Evolutionary conservation across 768 basidiomycete genomes (phyloP), one percentile per base, ranked within the genome.

Genomic region (Cyclocybe aegerita): DNA sequence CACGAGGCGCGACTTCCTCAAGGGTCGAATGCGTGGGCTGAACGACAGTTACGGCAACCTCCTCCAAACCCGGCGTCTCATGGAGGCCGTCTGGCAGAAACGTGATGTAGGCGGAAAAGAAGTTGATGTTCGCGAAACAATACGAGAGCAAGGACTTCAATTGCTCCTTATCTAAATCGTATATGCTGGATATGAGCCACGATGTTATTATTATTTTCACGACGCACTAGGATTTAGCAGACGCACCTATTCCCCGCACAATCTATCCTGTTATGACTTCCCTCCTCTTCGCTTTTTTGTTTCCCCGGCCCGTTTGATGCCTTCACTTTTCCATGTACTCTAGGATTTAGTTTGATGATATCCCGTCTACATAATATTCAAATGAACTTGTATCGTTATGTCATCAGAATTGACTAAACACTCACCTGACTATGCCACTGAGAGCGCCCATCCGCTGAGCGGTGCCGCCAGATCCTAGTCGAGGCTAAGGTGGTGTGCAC

Each of bases 61-160:
- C 39, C 71, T 77, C 56, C 81, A 83, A 53, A 76, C 78, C 11
- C 69, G 81, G 36, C 71, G 78, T 54, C 65, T 85, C 54, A 83
- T 89, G 81, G 83, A 88, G 61, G 74, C 78, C 1, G 74, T 86
- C 7, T 88, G 86, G 86, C 83, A 84, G 53, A 79, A 78, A 53
- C 76, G 86, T 37, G 84, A 86, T 59, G 73, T 73, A 39, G 68
- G 73, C 50, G 76, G 79, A 30, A 73, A 70, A 35, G 66, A 73
- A 12, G 75, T 82, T 44, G 83, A 86, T 66, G 75, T 88, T 72
- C 77, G 83, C 34, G 80, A 86, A 45, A 78, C 78, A 29, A 72
- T 82, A 67, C 70, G 68, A 57, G 80, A 82, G 55, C 68, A 73
- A 43, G 70, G 72, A 31, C 61, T 76, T 48, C 76, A 76, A 54